These are phyloP conservation scores for Saturnispora sanitii DNA, from an alignment of 805 yeast genomes.

Conservation along the genomic window DNA sequence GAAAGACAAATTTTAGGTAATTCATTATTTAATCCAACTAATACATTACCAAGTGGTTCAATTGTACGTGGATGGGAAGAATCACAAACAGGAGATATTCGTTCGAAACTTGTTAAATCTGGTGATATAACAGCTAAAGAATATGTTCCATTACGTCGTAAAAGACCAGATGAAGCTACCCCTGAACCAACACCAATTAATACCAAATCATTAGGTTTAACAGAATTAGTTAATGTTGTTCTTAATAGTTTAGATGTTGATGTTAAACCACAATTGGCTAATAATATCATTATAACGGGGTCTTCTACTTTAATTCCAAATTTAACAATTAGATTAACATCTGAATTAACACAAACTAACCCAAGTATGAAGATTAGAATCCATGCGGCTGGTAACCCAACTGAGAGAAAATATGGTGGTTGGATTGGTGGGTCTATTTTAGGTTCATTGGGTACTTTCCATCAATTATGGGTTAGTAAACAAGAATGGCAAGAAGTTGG, in stretches of 20 bases:
- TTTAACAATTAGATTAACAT: constrained; percentile 62
- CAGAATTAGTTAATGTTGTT: constrained; percentile 50
- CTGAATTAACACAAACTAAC: constrained; percentile 56
- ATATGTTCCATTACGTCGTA: constrained; percentile 64
- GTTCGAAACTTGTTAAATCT: constrained; percentile 19
- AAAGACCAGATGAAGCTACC: constrained; percentile 31
- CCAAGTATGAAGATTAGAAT: constrained; percentile 83
- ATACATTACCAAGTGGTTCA: constrained; percentile 21
- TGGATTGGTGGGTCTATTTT: constrained; percentile 93
- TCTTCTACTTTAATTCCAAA: constrained; percentile 77
- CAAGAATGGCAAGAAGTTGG: constrained; percentile 86
- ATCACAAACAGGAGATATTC: constrained; percentile 46
- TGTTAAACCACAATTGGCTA: constrained; percentile 75
- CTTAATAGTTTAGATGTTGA: constrained; percentile 64
- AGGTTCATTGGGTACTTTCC: constrained; percentile 86
- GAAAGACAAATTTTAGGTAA: constrained; percentile 62
- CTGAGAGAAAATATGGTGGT: constrained; percentile 69
- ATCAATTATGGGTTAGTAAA: constrained; percentile 87
- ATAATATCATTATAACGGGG: constrained; percentile 81
- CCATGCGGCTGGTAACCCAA: constrained; percentile 67
- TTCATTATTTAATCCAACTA: constrained; percentile 56
- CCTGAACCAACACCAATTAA: constrained; percentile 22
- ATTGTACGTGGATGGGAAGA: constrained; percentile 26
- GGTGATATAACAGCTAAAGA: constrained; percentile 38
- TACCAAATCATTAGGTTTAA: constrained; percentile 31